Conservation (phyloP, 2,329 filamentous ascomycete genomes). For the Alternaria alternata region DNA sequence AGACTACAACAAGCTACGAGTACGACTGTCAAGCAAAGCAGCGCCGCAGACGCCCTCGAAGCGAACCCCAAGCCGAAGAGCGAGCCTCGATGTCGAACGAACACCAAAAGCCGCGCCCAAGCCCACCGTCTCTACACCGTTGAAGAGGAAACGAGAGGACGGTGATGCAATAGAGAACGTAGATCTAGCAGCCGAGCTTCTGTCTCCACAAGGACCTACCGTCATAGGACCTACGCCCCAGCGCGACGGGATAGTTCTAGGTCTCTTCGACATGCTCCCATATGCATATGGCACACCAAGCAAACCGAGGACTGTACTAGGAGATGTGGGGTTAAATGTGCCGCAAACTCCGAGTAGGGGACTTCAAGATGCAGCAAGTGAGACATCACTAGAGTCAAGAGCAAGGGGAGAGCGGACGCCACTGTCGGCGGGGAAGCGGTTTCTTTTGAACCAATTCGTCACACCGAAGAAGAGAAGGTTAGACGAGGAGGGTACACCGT, state of each 20-base stretch:
- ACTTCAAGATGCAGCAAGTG: conserved; percentile 32
- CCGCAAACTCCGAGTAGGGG: conserved; percentile 52
- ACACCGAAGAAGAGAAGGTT: conserved; percentile 63
- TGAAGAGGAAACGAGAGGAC: conserved; percentile 45
- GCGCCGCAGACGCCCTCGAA: conserved; percentile 46
- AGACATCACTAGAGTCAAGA: conserved; percentile 38
- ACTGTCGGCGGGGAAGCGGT: conserved; percentile 66
- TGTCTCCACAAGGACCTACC: conserved; percentile 44
- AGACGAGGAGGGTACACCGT: conserved; percentile 50
- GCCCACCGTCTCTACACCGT: conserved; percentile 32
- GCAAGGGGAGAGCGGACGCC: conserved; percentile 56
- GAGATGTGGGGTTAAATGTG: conserved; percentile 43
- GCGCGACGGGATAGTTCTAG: conserved; percentile 77
- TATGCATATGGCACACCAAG: conserved; percentile 61
- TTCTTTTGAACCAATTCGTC: conserved; percentile 68
- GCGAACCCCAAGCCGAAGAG: conserved; percentile 33
- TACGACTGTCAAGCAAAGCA: conserved; percentile 36
- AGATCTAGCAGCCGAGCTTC: conserved; percentile 21
- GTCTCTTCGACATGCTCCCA: conserved; percentile 76
- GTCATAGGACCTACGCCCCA: conserved; percentile 80
- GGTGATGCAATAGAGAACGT: conserved; percentile 22
- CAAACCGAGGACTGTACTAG: conserved; percentile 42
- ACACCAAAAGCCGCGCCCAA: conserved; percentile 39
- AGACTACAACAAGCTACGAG: conserved; percentile 72
- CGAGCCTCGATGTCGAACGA: conserved; percentile 28